phyloP scores from a whole-genome alignment of 345 rosid species.

The Corymbia maculata region DNA sequence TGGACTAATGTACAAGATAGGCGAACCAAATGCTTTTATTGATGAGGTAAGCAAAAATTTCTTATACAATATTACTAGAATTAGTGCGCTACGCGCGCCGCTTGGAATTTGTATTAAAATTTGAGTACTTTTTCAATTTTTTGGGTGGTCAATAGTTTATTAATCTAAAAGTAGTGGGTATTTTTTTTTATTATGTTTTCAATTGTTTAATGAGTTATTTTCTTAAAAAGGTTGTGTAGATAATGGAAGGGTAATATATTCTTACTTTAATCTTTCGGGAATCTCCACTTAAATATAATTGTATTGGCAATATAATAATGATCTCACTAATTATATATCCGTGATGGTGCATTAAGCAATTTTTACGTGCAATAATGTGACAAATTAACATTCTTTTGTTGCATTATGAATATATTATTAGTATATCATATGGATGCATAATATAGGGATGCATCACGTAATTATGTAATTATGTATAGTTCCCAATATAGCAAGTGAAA shows the following conservation, averaged over 20 bases:
- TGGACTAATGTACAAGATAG: constrained; percentile 40
- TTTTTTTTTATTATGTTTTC: background rate
- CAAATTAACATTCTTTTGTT: background rate
- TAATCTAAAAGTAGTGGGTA: background rate
- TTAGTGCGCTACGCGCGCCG: background rate
- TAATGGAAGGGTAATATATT: background rate
- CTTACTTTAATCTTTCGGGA: background rate
- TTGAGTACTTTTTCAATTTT: background rate
- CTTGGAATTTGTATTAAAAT: background rate
- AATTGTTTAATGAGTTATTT: background rate
- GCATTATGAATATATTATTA: no score
- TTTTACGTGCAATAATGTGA: background rate
- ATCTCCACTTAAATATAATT: background rate
- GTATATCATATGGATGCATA: background rate
- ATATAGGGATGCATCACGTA: no score
- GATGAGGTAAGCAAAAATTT: constrained; percentile 22
- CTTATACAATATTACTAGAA: background rate
- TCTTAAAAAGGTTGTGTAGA: background rate
- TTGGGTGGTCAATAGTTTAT: background rate
- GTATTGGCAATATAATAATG: background rate
- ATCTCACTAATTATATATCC: background rate
- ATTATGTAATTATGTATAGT: no score
- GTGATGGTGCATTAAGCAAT: background rate
- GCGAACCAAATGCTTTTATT: constrained; percentile 37
- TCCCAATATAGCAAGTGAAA: background rate